Evolutionary conservation across 257 asterid species (phyloP).

Genomic region (Gentiana dahurica): DNA sequence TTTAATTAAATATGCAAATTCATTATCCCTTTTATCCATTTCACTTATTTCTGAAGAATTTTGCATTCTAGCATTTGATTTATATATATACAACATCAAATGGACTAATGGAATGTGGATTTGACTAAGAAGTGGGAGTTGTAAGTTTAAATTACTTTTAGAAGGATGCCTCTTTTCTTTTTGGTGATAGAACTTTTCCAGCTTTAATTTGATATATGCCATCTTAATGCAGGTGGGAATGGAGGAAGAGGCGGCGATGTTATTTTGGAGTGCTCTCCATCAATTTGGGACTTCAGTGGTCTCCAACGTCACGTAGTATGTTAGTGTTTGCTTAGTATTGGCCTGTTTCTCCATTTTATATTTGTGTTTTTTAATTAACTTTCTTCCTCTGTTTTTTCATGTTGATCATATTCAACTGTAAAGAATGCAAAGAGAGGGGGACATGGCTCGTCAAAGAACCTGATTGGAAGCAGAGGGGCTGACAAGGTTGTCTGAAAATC

Average conservation of each 20-base stretch:
- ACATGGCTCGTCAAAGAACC: constrained; percentile 73
- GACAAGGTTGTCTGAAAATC: constrained; percentile 51
- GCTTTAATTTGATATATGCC: constrained; percentile 1
- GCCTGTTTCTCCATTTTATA: not conserved
- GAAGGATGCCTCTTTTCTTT: not conserved
- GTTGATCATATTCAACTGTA: constrained; percentile 16
- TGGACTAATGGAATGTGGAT: too few species aligned
- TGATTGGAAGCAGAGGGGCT: constrained; percentile 85
- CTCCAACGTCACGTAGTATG: constrained; percentile 81
- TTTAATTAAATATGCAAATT: too few species aligned
- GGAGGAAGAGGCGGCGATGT: constrained; percentile 98
- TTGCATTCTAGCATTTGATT: too few species aligned
- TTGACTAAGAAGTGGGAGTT: too few species aligned
- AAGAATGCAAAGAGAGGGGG: constrained; percentile 94
- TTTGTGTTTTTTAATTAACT: not conserved
- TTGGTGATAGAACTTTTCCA: not conserved
- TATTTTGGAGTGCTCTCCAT: constrained; percentile 63
- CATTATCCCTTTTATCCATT: too few species aligned
- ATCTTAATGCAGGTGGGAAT: constrained; percentile 61
- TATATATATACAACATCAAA: too few species aligned
- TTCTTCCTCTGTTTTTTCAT: not conserved
- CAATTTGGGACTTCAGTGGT: constrained; percentile 89
- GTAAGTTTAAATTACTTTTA: too few species aligned
- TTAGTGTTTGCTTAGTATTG: constrained; percentile 12
- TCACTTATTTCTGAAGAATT: too few species aligned